Base-by-base conservation (phyloP, 2,329 filamentous ascomycete species). In the Xylaria sp. region DNA sequence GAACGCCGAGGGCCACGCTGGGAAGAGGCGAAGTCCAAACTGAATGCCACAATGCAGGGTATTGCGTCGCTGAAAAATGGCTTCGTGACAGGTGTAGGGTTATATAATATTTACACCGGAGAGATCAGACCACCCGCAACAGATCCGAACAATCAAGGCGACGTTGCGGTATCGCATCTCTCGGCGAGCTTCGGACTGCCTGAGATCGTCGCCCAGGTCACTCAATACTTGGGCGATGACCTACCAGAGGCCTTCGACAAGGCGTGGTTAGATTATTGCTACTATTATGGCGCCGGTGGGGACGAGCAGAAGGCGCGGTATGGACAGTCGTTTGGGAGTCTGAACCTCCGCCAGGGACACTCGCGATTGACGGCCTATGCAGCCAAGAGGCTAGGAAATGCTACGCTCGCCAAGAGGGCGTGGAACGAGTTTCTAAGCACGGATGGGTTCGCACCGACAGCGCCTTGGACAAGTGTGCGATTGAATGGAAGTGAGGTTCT, bases 191-290 rank as follows among this genome's bases (percentile, higher is more conserved):
- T 90, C 69, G 88, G 88, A 2, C 79, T 89, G 0, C 81, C 85
- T 0, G 88, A 90, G 74, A 85, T 89, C 1, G 80, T 88, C 9
- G 84, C 87, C 0, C 87, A 90, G 69, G 72, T 88, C 1, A 79
- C 86, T 2, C 82, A 87, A 54, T 83, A 86, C 73, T 83, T 81
- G 15, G 82, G 80, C 2, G 79, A 81, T 0, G 81, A 84, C 2
- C 69, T 83, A 0, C 85, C 87, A 0, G 72, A 79, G 9, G 82
- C 82, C 0, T 89, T 90, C 74, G 80, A 85, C 58, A 76, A 84
- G 6, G 86, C 83, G 0, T 90, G 87, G 83, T 77, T 89, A 1
- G 87, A 89, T 59, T 90, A 90, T 77, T 87, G 86, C 73, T 85
- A 84, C 74, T 88, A 87, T 77, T 90, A 87, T 72, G 80, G 81